Evolutionary conservation across 768 basidiomycete species (phyloP).

Genomic region (Russula emetica): DNA sequence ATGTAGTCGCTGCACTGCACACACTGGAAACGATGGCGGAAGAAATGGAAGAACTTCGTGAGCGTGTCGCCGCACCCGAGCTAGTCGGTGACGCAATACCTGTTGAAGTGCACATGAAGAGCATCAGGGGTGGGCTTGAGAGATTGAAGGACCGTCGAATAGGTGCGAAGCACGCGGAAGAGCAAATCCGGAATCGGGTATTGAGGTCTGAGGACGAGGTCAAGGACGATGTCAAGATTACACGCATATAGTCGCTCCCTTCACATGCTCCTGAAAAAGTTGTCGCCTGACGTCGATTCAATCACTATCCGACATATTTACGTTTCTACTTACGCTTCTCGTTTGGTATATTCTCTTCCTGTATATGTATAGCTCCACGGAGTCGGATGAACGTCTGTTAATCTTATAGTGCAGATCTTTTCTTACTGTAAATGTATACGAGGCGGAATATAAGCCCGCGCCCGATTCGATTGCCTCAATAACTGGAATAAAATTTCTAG

Average conservation of each 20-base stretch:
- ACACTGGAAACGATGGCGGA: constrained; percentile 59
- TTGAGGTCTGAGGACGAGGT: constrained; percentile 3
- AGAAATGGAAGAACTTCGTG: constrained; percentile 73
- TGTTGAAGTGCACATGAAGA: constrained; percentile 71
- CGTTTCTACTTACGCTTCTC: neutral
- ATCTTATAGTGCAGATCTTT: neutral
- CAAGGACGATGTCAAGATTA: neutral
- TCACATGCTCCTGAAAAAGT: neutral
- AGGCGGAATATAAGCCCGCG: too few relatives aligned
- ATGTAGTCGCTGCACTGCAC: constrained; percentile 63
- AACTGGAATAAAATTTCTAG: neutral
- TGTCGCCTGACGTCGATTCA: neutral
- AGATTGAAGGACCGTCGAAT: constrained; percentile 55
- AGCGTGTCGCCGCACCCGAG: constrained; percentile 65
- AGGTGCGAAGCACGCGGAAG: constrained; percentile 48
- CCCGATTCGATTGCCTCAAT: too few relatives aligned
- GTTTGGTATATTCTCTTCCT: neutral
- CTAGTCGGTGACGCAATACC: constrained; percentile 57
- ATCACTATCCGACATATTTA: neutral
- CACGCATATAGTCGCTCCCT: neutral
- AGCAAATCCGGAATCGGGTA: constrained; percentile 35
- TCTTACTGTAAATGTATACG: neutral
- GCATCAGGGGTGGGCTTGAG: constrained; percentile 60
- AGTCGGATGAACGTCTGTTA: neutral
- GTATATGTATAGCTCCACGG: neutral